A percentile compares a stretch with the other conserved stretches of the same genome.
Evolutionary conservation across 176 grass and related monocot species (phyloP).

Genomic region (Oryza nivara): DNA sequence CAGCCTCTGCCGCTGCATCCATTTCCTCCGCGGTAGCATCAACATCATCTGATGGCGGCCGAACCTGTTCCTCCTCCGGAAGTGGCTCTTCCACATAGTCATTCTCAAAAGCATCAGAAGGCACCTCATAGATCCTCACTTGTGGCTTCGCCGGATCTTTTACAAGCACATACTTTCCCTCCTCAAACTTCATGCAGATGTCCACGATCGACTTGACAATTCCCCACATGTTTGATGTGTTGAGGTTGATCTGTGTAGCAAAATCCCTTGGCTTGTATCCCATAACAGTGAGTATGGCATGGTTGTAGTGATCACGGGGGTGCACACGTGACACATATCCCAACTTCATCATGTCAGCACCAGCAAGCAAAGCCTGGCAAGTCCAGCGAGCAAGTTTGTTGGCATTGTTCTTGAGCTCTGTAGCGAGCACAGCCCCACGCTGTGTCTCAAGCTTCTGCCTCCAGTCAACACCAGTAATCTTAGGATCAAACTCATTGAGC

Average conservation of each 20-base stretch:
- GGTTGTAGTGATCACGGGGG: conserved; percentile 77
- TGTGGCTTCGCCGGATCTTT: conserved; percentile 83
- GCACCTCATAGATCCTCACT: conserved; percentile 77
- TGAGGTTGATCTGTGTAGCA: conserved; percentile 82
- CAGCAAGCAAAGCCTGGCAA: conserved; percentile 69
- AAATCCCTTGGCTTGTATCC: conserved; percentile 87
- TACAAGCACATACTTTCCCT: conserved; percentile 89
- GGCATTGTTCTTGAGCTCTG: conserved; percentile 91
- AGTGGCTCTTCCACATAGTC: conserved; percentile 94
- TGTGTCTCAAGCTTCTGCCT: conserved; percentile 87
- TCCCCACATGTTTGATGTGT: conserved; percentile 91
- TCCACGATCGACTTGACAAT: conserved; percentile 90
- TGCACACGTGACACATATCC: conserved; percentile 78
- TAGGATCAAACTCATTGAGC: conserved; percentile 82
- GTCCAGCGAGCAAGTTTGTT: conserved; percentile 93
- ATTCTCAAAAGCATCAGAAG: conserved; percentile 83
- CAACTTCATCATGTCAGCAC: conserved; percentile 86
- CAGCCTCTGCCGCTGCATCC: conserved; percentile 69
- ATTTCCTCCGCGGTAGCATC: conserved; percentile 55
- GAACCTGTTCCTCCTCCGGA: conserved; percentile 89
- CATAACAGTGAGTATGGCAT: conserved; percentile 70
- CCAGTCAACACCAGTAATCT: conserved; percentile 85
- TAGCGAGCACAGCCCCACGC: conserved; percentile 78
- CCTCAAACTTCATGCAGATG: conserved; percentile 80
- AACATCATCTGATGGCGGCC: conserved; percentile 52